phyloP scores from a whole-genome alignment of 2,329 filamentous ascomycete genomes.

The Orbilia brochopaga region DNA sequence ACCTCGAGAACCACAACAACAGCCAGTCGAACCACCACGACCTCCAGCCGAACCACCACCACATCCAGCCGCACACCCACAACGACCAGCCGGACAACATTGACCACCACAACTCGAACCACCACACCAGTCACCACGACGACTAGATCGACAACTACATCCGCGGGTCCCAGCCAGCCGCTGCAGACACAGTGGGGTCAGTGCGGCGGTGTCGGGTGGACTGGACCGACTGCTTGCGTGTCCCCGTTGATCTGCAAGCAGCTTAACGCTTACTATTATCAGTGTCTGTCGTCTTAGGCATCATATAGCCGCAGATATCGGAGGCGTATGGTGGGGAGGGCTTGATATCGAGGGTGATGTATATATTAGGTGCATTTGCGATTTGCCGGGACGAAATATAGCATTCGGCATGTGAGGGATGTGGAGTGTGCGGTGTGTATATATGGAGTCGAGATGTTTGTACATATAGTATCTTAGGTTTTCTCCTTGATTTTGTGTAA shows the following conservation, averaged over 20 bases:
- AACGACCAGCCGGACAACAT: constrained; percentile 10
- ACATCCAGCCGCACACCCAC: constrained; percentile 10
- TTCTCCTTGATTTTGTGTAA: no score
- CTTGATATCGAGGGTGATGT: no score
- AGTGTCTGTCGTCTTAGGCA: constrained; percentile 26
- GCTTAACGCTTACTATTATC: constrained; percentile 49
- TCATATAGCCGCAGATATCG: no score
- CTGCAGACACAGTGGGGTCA: constrained; percentile 52
- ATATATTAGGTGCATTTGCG: no score
- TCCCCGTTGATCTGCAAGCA: constrained; percentile 19
- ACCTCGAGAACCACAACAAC: constrained; percentile 9
- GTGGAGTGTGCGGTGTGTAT: no score
- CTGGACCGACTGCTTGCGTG: constrained; percentile 35
- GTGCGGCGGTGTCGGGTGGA: constrained; percentile 54
- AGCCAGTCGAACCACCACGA: constrained; percentile 3
- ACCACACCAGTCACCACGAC: constrained; percentile 9
- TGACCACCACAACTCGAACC: constrained; percentile 12
- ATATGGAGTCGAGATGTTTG: no score
- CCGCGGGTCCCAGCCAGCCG: constrained; percentile 6
- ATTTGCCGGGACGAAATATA: no score
- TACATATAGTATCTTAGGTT: no score
- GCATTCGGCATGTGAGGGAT: no score
- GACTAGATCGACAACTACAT: neutral
- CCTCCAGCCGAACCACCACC: constrained; percentile 1
- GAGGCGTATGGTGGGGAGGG: constrained; percentile 7